Conservation (phyloP, 352 stramenopile genomes). For the Pythium aquatile region DNA sequence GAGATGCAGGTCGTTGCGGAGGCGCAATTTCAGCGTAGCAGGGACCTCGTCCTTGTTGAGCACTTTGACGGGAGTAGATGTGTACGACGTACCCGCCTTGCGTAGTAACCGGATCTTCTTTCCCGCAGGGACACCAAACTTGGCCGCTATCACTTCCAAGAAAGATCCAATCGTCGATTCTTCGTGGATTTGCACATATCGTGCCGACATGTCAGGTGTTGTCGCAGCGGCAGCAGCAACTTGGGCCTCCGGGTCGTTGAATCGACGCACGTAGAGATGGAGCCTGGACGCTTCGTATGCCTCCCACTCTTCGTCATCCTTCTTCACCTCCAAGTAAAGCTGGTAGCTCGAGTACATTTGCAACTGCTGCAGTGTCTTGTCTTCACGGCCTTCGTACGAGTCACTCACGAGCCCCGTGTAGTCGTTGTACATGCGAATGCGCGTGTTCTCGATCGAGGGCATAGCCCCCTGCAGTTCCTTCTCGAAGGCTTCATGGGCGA, state of each 20-base stretch:
- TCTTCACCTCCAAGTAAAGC: slow-evolving; percentile 72
- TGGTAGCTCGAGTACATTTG: slow-evolving; percentile 72
- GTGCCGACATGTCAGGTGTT: slow-evolving; percentile 34
- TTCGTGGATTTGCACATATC: slow-evolving; percentile 66
- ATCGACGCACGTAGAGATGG: slow-evolving; percentile 71
- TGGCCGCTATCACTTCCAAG: slow-evolving; percentile 42
- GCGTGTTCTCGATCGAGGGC: slow-evolving; percentile 51
- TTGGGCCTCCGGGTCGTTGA: slow-evolving; percentile 31
- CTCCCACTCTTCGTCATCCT: slow-evolving; percentile 59
- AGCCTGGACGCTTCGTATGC: slow-evolving; percentile 59
- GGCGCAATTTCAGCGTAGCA: slow-evolving; percentile 36
- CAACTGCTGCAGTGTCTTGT: slow-evolving; percentile 50
- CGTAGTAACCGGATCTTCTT: slow-evolving; percentile 61
- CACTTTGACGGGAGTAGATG: slow-evolving; percentile 57
- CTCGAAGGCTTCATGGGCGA: slow-evolving; percentile 51
- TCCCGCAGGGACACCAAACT: slow-evolving; percentile 44
- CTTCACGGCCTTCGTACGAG: slow-evolving; percentile 55
- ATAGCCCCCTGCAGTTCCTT: slow-evolving; percentile 54
- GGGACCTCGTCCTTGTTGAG: slow-evolving; percentile 53
- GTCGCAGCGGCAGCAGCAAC: slow-evolving; percentile 2
- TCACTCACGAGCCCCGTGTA: slow-evolving; percentile 71
- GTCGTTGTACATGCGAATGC: slow-evolving; percentile 72
- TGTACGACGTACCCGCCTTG: slow-evolving; percentile 69
- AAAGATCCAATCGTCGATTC: slow-evolving; percentile 54
- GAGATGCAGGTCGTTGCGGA: slow-evolving; percentile 67